Evolutionary conservation across 352 stramenopile species (phyloP), one percentile per base, ranked within the genome.

Genomic region (Phytophthora citrophthora): DNA sequence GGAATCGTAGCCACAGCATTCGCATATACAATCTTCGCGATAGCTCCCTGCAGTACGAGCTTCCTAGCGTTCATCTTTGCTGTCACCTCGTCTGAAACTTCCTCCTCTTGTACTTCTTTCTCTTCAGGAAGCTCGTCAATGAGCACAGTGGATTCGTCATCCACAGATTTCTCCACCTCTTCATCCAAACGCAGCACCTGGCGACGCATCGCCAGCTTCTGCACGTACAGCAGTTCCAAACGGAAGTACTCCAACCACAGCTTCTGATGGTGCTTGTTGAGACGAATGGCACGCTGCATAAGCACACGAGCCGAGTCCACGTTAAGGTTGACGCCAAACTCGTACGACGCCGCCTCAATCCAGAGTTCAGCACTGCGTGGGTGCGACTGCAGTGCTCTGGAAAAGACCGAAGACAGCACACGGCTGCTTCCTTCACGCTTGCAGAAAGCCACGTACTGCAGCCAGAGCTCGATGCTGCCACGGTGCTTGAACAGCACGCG

Each of bases 211-310:
- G 74, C 78, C 48, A 97, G 74, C 65, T 97, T 97, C 69, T 96
- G 84, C 63, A 96, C 91, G 68, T 96, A 97, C 45, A 95, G 76
- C 59, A 97, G 74, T 59, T 97, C 91, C 10, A 97, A 70, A 27
- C 90, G 83, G 52, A 97, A 97, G 65, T 97, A 97, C 74, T 97
- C 90, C 32, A 91, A 70, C 91, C 91, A 97, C 32, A 97, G 81
- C 45, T 88, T 90, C 47, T 83, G 76, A 53, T 85, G 77, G 59
- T 86, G 65, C 26, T 79, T 79, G 64, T 96, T 97, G 49, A 97
- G 90, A 36, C 91, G 87, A 54, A 97, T 93, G n/a, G 87, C 90
- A n/a, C 91, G 86, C 72, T 97, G 91, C 89, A 97, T 92, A 49
- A 97, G 83, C 60, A 95, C 76, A 49, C 91, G 89, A 27, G 91